Percentiles rank a stretch among this genome's conserved stretches.
phyloP scores from a whole-genome alignment of 352 stramenopile genomes.

The Phytophthora nicotianae region DNA sequence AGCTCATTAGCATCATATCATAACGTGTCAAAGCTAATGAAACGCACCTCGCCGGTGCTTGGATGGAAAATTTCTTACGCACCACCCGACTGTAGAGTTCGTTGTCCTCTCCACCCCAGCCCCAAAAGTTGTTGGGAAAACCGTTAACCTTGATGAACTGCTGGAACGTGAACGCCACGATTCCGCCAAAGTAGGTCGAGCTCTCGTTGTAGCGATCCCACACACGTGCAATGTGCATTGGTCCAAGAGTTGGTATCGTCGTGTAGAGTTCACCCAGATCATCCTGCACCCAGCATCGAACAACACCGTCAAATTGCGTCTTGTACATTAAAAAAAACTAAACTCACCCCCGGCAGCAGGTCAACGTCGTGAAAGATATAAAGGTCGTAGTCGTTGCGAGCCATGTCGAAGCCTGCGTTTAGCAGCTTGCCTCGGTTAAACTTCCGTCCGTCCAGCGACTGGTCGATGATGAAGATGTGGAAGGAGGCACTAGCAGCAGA shows the following conservation, averaged over 20 bases:
- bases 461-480: conserved; percentile 96
- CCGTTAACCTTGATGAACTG: conserved; percentile 95
- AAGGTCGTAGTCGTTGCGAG: conserved; percentile 74
- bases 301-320: conserved; percentile 2
- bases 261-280: conserved; percentile 86
- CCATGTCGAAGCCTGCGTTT: conserved; percentile 95
- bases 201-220: conserved; percentile 96
- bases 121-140: conserved; percentile 96
- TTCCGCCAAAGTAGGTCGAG: conserved; percentile 94
- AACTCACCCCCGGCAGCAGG: conserved; percentile 78
- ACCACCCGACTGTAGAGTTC: conserved; percentile 62
- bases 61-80: conserved; percentile 51
- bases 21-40: background rate
- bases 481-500: conserved; percentile 47
- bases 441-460: conserved; percentile 92
- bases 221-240: conserved; percentile 94
- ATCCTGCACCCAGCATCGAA: conserved; percentile 31
- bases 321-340: background rate
- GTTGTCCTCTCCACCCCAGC: conserved; percentile 64
- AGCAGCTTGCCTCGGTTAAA: conserved; percentile 98
- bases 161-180: conserved; percentile 87
- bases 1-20: conserved; percentile 1
- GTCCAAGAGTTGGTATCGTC: conserved; percentile 55
- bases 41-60: conserved; percentile 39
- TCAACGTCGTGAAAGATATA: conserved; percentile 98